Base-by-base conservation (phyloP, 2,329 filamentous ascomycete species). In the Rhinocladiella mackenziei region DNA sequence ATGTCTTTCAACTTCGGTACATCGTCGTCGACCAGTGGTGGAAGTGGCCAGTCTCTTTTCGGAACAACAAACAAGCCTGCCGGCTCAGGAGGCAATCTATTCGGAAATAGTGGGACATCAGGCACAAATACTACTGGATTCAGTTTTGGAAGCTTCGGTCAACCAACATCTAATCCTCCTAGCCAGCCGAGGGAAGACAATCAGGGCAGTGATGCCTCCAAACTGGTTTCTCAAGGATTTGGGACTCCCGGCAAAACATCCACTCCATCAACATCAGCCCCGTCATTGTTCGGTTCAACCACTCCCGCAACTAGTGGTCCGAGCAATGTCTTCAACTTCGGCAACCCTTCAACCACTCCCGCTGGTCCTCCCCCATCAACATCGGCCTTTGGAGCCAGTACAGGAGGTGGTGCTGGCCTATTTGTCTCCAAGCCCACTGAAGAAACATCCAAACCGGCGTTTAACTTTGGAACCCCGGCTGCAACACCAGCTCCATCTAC, bases 321-420 rank as follows among this genome's bases (percentile, higher is more conserved):
- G 18, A 60, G 65, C 31, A 57, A 63, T 22, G 60, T 58, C n/a
- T 48, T 54, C 36, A 56, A 48, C 33, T 70, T 71, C 47, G 62
- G 59, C 32, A 66, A 62, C 43, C 55, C 63, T 36, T 74, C 72
- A 11, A 74, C 72, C 13, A 75, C 72, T 22, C 73, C 73, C 37
- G 71, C 71, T 40, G 71, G 71, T 5, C 70, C 69, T 48, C 72
- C 72, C 19, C 70, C 71, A 22, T 50, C 58, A 20, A 55, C 52
- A 28, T 48, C 50, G 15, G 48, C 53, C 28, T 53, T 64, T 30
- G 53, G 59, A 14, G 60, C 59, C 58, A 58, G 57, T 51, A 43
- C 61, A 51, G 48, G 53, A 37, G 58, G 46, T 46, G 58, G 48
- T 43, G 55, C 50, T 11, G 59, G 63, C 4, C 50, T 73, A 13